Percentiles rank a stretch among this genome's conserved stretches.
phyloP scores from a whole-genome alignment of 768 basidiomycete genomes.

The Lepiota venenata region DNA sequence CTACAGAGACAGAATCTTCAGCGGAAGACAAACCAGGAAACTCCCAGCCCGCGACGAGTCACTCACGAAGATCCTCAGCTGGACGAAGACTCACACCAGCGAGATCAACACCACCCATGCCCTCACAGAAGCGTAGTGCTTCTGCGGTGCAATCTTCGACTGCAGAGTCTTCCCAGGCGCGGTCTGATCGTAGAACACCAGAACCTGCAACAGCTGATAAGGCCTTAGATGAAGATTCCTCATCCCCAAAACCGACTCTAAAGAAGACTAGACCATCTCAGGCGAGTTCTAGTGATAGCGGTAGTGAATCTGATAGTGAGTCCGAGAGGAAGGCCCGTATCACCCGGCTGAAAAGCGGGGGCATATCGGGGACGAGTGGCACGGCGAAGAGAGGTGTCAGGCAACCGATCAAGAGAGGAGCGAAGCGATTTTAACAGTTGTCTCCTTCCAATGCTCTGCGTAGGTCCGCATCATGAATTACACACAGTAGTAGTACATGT shows the following conservation, averaged over 20 bases:
- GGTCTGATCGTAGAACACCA: not conserved
- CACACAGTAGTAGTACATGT: not conserved
- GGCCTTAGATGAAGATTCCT: conserved; percentile 9
- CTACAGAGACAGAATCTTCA: conserved; percentile 49
- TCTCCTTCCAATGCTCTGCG: no score
- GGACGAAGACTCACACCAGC: not conserved
- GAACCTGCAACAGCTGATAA: conserved; percentile 5
- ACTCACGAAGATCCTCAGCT: no score
- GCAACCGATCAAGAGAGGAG: conserved; percentile 76
- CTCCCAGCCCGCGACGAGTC: conserved; percentile 7
- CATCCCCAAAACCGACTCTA: conserved; percentile 32
- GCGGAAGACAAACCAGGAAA: conserved; percentile 20
- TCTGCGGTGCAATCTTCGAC: not conserved
- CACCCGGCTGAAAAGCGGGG: conserved; percentile 37
- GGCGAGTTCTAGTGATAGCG: conserved; percentile 45
- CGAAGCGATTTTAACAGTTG: conserved; percentile 59
- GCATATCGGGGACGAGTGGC: conserved; percentile 17
- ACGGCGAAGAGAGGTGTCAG: conserved; percentile 51
- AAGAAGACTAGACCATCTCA: conserved; percentile 49
- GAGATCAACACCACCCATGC: not conserved
- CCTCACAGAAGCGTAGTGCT: not conserved
- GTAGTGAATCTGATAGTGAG: no score
- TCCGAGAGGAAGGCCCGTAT: conserved; percentile 30
- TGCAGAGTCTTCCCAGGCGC: not conserved
- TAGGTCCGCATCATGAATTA: no score